phyloP scores from a whole-genome alignment of 129 eudicot genomes.

The Deinandra increscens region DNA sequence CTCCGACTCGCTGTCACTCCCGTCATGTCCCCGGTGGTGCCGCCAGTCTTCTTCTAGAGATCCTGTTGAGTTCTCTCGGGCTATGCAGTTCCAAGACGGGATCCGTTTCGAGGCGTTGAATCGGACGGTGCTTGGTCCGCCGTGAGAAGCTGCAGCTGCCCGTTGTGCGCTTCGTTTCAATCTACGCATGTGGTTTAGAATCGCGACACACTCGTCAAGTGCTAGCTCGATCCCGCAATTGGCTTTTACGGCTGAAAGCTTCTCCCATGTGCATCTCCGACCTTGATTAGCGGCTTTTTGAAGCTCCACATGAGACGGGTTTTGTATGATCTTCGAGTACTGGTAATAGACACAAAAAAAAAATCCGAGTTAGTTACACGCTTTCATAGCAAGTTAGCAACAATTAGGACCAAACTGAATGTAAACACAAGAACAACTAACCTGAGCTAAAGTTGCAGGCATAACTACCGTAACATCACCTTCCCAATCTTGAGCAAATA shows the following conservation, averaged over 20 bases:
- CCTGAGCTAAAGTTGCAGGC: conserved; percentile 98
- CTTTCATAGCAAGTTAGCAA: not conserved
- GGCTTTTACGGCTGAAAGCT: conserved; percentile 90
- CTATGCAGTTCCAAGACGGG: conserved; percentile 94
- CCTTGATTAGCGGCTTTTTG: conserved; percentile 95
- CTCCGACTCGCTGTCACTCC: conserved; percentile 86
- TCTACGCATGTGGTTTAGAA: conserved; percentile 90
- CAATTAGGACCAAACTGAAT: not conserved
- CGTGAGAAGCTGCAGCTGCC: conserved; percentile 81
- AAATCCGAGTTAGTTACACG: not conserved
- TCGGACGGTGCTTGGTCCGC: conserved; percentile 37
- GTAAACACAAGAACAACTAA: conserved; percentile 7
- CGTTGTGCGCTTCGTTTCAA: conserved; percentile 77
- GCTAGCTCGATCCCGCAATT: conserved; percentile 93
- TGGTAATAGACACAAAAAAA: conserved; percentile 31
- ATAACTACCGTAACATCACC: conserved; percentile 94
- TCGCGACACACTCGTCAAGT: conserved; percentile 78
- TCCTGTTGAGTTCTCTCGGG: conserved; percentile 89
- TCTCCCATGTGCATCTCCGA: conserved; percentile 96
- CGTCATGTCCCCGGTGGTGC: conserved; percentile 54
- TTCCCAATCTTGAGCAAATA: conserved; percentile 99
- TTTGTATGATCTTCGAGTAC: conserved; percentile 83
- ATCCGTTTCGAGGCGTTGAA: conserved; percentile 83
- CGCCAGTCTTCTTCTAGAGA: conserved; percentile 80
- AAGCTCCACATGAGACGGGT: conserved; percentile 80